Conservation (phyloP, 2,329 filamentous ascomycete genomes). For the Helminthosporium solani region DNA sequence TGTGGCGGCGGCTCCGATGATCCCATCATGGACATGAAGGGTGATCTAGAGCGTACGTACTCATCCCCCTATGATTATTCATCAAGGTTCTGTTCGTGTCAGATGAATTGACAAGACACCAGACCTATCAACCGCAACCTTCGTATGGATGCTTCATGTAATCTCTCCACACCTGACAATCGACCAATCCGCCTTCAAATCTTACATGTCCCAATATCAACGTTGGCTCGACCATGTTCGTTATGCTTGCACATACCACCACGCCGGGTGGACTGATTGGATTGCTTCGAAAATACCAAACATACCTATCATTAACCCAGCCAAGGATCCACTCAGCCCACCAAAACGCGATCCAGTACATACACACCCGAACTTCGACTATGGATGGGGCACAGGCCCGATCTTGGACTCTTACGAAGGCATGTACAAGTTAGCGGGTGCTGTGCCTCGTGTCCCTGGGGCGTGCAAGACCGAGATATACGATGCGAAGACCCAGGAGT, state of each 20-base stretch:
- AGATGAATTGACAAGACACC: background rate
- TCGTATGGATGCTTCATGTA: constrained; percentile 59
- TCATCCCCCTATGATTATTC: no score
- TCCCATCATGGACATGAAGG: constrained; percentile 31
- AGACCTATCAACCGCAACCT: constrained; percentile 50
- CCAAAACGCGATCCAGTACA: constrained; percentile 32
- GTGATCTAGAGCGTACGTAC: constrained; percentile 35
- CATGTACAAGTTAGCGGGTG: constrained; percentile 47
- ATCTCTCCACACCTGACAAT: constrained; percentile 50
- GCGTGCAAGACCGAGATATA: constrained; percentile 42
- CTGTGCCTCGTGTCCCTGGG: constrained; percentile 47
- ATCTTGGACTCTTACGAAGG: constrained; percentile 44
- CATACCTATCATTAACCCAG: constrained; percentile 25
- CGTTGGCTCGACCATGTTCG: constrained; percentile 35
- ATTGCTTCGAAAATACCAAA: constrained; percentile 17
- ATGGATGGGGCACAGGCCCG: constrained; percentile 52
- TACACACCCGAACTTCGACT: constrained; percentile 38
- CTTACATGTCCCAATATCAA: constrained; percentile 44
- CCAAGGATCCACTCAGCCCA: constrained; percentile 17
- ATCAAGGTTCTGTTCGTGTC: background rate
- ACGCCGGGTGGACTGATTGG: constrained; percentile 18
- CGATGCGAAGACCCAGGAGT: constrained; percentile 33
- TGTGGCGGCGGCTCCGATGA: constrained; percentile 50
- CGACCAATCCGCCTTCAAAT: constrained; percentile 45
- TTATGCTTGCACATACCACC: constrained; percentile 34